phyloP scores from a whole-genome alignment of 2,329 filamentous ascomycete species.

The Penicillium sp. region DNA sequence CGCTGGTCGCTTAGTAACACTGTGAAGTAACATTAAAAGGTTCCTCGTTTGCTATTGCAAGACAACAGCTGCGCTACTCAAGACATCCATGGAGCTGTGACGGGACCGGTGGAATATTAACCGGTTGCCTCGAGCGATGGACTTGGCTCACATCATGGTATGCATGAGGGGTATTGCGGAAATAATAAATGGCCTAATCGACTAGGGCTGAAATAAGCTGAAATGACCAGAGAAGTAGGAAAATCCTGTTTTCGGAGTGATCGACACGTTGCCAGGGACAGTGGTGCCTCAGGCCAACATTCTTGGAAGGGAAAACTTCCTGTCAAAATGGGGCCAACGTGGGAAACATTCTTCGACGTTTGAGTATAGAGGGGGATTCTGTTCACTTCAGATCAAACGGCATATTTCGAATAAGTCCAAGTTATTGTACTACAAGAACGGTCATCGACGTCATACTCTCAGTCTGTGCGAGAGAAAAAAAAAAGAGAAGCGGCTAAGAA shows the following conservation, averaged over 20 bases:
- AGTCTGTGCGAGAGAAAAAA: not conserved
- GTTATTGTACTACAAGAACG: not conserved
- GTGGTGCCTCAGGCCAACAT: constrained; percentile 2
- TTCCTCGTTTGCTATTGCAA: too few relatives aligned
- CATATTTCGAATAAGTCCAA: not conserved
- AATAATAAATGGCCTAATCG: not conserved
- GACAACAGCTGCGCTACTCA: too few relatives aligned
- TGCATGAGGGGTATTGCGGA: not conserved
- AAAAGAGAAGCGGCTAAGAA: not conserved
- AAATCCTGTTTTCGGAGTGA: not conserved
- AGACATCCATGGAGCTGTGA: not conserved
- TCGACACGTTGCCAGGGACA: not conserved
- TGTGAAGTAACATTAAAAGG: too few relatives aligned
- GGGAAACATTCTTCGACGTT: constrained; percentile 1
- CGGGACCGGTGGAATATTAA: not conserved
- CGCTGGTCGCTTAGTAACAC: too few relatives aligned
- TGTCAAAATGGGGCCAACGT: not conserved
- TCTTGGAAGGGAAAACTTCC: not conserved
- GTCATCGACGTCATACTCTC: constrained; percentile 3
- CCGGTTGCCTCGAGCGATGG: not conserved
- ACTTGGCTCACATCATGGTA: not conserved
- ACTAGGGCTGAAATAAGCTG: not conserved
- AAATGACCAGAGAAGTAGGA: not conserved
- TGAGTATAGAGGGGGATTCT: too few relatives aligned
- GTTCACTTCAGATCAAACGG: not conserved